Base-by-base conservation (phyloP, 164 flowering plant genomes). In the Aristolochia californica region DNA sequence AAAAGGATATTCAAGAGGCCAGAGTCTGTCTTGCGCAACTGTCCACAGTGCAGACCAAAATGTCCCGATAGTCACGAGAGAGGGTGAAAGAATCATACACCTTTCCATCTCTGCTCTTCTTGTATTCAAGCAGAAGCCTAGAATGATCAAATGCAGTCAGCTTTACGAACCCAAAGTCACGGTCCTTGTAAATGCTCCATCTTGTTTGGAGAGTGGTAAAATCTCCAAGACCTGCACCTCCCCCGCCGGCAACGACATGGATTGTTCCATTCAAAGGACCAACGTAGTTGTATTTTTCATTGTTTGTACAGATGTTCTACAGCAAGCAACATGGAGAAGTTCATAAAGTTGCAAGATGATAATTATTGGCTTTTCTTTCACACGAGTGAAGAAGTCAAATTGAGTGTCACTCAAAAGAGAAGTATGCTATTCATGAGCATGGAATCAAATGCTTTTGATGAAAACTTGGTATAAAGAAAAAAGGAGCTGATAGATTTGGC, bases 81-180 rank as follows among this genome's bases (percentile, higher is more conserved):
- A 88, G 80, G 20, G 69, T 84, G 74, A 91, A 91, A 20, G 90
- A 80, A 45, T 91, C 96, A 22, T 81, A 78, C 8, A 86, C 90
- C 60, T 75, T 78, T 18, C 96, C 98, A 58, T 85, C 81, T 2
- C 85, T 81, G 77, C 96, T 91, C 74, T 77, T 91, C 77, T 80
- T 84, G 77, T 88, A 91, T 80, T 91, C 96, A 20, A 91, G 74
- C 66, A 85, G 58, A 58, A 91, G 70, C 20, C 73, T 76, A 7
- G 96, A 83, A 65, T 81, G 91, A 55, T 91, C 80, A 30, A 84
- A 82, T 52, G 97, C 97, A 14, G 95, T 91, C 24, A 91, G 80
- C 57, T 88, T 85, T 17, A 88, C 74, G 59, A 77, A 91, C 24
- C 97, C 94, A 51, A 67, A 83, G 55, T 91, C 97, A 53, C 50